A percentile compares a stretch with the other conserved stretches of the same genome.
Evolutionary conservation across 192 early-diverging fungal species (phyloP).

Genomic region (Coemansia sp.): DNA sequence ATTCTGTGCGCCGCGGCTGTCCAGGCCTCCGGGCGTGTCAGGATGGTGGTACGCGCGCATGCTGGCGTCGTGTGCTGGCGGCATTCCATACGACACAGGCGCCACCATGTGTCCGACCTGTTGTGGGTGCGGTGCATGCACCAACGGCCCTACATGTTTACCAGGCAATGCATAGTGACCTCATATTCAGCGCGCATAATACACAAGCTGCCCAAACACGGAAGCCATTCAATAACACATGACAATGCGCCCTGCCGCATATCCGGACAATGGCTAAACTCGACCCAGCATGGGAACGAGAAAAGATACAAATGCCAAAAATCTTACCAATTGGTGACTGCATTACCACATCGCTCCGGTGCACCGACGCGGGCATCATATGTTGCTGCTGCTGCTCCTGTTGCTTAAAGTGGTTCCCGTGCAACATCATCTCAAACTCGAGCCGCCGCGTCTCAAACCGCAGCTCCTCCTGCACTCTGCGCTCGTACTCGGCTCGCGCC

Average conservation of each 20-base stretch:
- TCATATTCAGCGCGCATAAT: constrained; percentile 5
- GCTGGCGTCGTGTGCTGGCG: constrained; percentile 12
- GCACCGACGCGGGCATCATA: constrained; percentile 14
- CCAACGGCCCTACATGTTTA: constrained; percentile 7
- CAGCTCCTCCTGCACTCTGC: constrained; percentile 49
- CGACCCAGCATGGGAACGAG: not conserved
- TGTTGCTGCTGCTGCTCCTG: constrained; percentile 35
- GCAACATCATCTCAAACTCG: constrained; percentile 55
- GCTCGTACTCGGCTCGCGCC: constrained; percentile 47
- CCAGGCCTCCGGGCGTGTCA: constrained; percentile 51
- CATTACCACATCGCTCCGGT: constrained; percentile 36
- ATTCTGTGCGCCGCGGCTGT: constrained; percentile 23
- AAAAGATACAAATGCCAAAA: not conserved
- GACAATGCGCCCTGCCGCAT: not conserved
- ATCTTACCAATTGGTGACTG: constrained; percentile 49
- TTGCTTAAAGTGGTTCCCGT: constrained; percentile 45
- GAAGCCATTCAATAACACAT: not conserved
- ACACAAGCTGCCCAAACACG: not conserved
- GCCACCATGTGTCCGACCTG: constrained; percentile 11
- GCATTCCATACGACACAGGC: constrained; percentile 15
- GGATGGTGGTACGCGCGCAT: constrained; percentile 52
- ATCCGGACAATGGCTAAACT: constrained; percentile 7
- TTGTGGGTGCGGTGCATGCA: constrained; percentile 10
- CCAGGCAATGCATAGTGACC: not conserved
- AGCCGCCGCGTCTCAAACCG: constrained; percentile 44